Percentiles rank a stretch among this genome's conserved stretches.
phyloP scores from a whole-genome alignment of 495 filamentous ascomycete genomes.

The Talaromyces trachyspermus region DNA sequence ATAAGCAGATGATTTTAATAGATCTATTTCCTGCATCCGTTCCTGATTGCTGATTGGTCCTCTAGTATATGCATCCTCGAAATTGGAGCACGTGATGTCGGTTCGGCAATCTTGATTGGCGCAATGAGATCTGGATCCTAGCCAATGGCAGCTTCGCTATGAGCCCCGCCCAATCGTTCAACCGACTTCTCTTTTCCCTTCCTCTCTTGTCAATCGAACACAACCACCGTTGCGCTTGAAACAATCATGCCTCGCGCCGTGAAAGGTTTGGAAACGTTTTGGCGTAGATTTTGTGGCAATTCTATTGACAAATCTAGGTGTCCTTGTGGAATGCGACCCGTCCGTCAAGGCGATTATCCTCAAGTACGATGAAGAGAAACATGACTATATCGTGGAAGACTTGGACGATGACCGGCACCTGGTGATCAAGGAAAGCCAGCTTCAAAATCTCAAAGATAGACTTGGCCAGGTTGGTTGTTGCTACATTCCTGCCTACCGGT shows the following conservation, averaged over 20 bases:
- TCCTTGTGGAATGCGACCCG: slow-evolving; percentile 70
- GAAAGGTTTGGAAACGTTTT: neutral
- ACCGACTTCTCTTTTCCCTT: neutral
- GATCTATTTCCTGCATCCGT: neutral
- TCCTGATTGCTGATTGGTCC: neutral
- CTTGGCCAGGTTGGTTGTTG: slow-evolving; percentile 50
- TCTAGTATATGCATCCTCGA: too few species aligned
- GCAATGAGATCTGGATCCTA: neutral
- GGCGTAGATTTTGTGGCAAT: neutral
- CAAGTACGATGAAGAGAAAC: slow-evolving; percentile 59
- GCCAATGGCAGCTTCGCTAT: neutral
- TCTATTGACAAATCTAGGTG: slow-evolving; percentile 36
- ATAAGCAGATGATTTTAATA: too few species aligned
- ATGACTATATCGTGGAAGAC: slow-evolving; percentile 71
- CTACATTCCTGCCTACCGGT: neutral
- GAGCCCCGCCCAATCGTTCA: neutral
- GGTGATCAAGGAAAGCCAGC: slow-evolving; percentile 63
- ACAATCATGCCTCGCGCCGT: slow-evolving; percentile 9
- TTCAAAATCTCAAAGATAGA: slow-evolving; percentile 50
- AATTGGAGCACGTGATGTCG: too few species aligned
- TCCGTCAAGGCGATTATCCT: slow-evolving; percentile 71
- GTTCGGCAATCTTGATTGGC: too few species aligned
- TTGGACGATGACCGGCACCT: slow-evolving; percentile 63
- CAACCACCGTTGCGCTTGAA: neutral
- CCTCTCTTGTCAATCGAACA: neutral